Base-by-base conservation (phyloP, 2,329 filamentous ascomycete species). In the Fusarium euwallaceae region DNA sequence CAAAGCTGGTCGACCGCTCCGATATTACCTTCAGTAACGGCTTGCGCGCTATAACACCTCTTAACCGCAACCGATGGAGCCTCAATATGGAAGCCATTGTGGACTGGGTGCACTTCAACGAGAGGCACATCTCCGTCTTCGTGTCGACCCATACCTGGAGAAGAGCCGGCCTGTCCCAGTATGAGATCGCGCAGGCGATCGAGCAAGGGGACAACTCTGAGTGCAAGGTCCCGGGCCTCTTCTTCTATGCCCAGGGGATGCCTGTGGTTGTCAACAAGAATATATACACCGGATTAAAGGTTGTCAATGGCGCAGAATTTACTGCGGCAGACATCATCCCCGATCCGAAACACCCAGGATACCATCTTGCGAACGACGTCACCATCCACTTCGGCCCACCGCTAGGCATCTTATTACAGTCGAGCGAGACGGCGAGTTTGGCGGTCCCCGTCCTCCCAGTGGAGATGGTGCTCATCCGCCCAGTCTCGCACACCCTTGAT, bases 261-360 rank as follows among this genome's bases (percentile, higher is more conserved):
- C 67, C 67, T 60, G 58, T 70, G 22, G 67, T 70, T 63, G 58
- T 70, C 27, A 70, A 70, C 55, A 70, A 66, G 39, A 70, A 70
- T 63, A 66, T 37, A 29, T 29, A 29, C 27, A 29, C 27, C 27
- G 27, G 27, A 29, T 29, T 29, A 29, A 29, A 29, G 27, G 27
- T 29, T 29, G 27, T 29, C 27, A 29, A 29, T 8, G 27, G 27
- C 27, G 27, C 27, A 29, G 27, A 29, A 29, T 29, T 29, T 29
- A 29, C 34, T 63, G 63, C 51, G 64, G 67, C 22, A 11, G 67
- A 70, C 51, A n/a, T 70, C 34, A 63, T 70, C 36, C 67, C 43
- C 59, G 62, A 70, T 51, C 63, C 51, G 10, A 70, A 70, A 34
- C 39, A 27, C 67, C 67, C 63, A 6, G 67, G 67, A 11, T 59